Percentiles rank a stretch among this genome's conserved stretches.
These are phyloP conservation scores for Papiliotrema fonsecae DNA, from an alignment of 1,284 basidiomycete genomes.

Conservation along the genomic window DNA sequence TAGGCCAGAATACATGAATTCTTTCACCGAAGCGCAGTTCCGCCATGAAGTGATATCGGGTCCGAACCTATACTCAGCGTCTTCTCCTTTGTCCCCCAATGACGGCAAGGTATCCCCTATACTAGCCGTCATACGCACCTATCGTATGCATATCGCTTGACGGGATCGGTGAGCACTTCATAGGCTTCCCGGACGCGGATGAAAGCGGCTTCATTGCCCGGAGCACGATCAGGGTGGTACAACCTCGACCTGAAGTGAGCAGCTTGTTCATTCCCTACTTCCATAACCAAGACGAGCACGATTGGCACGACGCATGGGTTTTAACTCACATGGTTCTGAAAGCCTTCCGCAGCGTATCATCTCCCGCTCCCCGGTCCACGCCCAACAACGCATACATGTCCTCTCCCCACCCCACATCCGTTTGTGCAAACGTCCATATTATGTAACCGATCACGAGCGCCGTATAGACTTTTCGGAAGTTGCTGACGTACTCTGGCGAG, in stretches of 20 bases:
- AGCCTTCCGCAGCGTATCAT: conserved; percentile 61
- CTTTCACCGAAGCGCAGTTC: conserved; percentile 57
- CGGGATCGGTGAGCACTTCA: conserved; percentile 72
- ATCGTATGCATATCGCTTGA: conserved; percentile 79
- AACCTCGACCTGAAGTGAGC: conserved; percentile 53
- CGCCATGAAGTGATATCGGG: conserved; percentile 66
- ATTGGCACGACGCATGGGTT: background rate
- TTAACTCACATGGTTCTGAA: conserved; percentile 59
- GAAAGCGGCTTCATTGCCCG: conserved; percentile 58
- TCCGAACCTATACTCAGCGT: conserved; percentile 58
- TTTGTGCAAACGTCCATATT: conserved; percentile 60
- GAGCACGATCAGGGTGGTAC: conserved; percentile 74
- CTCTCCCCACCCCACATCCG: conserved; percentile 55
- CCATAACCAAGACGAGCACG: background rate
- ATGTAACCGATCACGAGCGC: conserved; percentile 59
- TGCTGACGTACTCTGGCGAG: conserved; percentile 20
- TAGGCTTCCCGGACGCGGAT: conserved; percentile 70
- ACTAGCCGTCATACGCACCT: conserved; percentile 52
- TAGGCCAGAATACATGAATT: conserved; percentile 68
- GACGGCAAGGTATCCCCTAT: background rate
- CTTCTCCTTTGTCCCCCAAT: background rate
- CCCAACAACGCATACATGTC: conserved; percentile 74
- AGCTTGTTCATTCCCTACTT: background rate
- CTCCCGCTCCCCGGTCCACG: conserved; percentile 59
- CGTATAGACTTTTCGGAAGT: conserved; percentile 30